Percentiles rank a stretch among this genome's conserved stretches.
Conservation (phyloP, 306 rosid species). For the Trifolium fragiferum region DNA sequence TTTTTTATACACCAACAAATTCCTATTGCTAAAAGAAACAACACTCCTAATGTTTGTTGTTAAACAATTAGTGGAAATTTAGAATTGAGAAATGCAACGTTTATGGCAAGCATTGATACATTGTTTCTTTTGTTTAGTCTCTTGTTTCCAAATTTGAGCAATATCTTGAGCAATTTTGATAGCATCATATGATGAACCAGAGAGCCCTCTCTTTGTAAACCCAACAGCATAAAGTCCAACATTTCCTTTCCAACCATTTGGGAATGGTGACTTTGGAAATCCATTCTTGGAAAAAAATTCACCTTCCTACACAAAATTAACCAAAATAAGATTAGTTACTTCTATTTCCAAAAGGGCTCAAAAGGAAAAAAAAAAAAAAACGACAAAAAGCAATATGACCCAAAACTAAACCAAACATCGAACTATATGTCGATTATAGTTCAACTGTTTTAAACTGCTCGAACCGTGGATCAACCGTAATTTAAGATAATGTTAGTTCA, state of each 20-base stretch:
- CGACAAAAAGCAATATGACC: too few species aligned
- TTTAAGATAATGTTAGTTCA: too few species aligned
- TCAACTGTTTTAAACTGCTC: too few species aligned
- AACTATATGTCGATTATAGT: background rate
- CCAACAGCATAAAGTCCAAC: conserved; percentile 92
- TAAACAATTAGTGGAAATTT: conserved; percentile 1
- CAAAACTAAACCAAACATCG: too few species aligned
- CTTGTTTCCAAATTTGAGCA: conserved; percentile 73
- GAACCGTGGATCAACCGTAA: too few species aligned
- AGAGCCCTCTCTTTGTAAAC: conserved; percentile 89
- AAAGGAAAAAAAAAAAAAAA: too few species aligned
- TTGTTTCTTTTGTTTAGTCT: conserved; percentile 66
- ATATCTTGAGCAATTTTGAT: conserved; percentile 77
- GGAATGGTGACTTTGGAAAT: conserved; percentile 75
- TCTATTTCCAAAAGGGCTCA: background rate
- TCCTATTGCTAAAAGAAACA: conserved; percentile 40
- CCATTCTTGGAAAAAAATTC: conserved; percentile 86
- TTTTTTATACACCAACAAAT: conserved; percentile 43
- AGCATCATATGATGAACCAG: conserved; percentile 87
- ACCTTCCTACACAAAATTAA: conserved; percentile 64
- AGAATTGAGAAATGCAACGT: conserved; percentile 88
- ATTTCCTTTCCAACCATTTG: conserved; percentile 92
- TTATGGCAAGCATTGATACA: conserved; percentile 63
- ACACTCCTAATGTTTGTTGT: background rate
- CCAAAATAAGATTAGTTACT: conserved; percentile 43